Base-by-base conservation (phyloP, 2,329 filamentous ascomycete species). In the Periconia sp. region DNA sequence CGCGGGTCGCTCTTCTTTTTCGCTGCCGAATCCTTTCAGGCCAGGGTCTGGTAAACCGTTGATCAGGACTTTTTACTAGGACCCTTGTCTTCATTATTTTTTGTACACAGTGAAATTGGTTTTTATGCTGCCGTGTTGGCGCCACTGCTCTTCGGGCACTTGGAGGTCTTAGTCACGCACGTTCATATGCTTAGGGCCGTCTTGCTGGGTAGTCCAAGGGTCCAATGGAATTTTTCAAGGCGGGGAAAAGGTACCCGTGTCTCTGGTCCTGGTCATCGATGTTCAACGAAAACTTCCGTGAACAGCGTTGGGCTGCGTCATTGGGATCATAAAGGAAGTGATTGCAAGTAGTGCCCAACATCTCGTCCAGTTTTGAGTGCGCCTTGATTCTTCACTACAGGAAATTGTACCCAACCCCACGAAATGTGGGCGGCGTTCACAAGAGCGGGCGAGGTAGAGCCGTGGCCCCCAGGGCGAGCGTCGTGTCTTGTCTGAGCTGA, bases 401-500 rank as follows among this genome's bases (percentile, higher is more conserved):
- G 41, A 19, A 27, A 50, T 6, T 44, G 42, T 44, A 19, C 9
- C 47, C 46, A 50, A 52, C 56, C 43, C 43, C 18, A 18, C 33
- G 23, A 31, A n/a, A 15, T 20, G 19, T 42, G 17, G 30, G 40
- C n/a, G 31, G 44, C 41, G 44, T 11, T 5, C 15, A n/a, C 3
- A 37, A 37, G 33, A 37, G 33, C 33, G 15, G 33, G 33, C 33
- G 33, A 37, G 5, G 33, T n/a, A 37, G 13, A 37, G 33, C 33
- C 33, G 13, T 37, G 10, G 33, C 23, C 33, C 20, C 19, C 30
- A 42, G 41, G 13, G 35, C 41, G 49, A 47, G 54, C 50, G 48
- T 50, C 53, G 53, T 57, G 58, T 62, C 61, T 65, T 57, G 64
- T 62, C 57, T 64, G 60, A 56, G 56, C 54, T 63, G 59, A 65